Percentiles rank a stretch among this genome's conserved stretches.
Evolutionary conservation across 345 rosid species (phyloP).

Genomic region (Moricandia moricandioides): DNA sequence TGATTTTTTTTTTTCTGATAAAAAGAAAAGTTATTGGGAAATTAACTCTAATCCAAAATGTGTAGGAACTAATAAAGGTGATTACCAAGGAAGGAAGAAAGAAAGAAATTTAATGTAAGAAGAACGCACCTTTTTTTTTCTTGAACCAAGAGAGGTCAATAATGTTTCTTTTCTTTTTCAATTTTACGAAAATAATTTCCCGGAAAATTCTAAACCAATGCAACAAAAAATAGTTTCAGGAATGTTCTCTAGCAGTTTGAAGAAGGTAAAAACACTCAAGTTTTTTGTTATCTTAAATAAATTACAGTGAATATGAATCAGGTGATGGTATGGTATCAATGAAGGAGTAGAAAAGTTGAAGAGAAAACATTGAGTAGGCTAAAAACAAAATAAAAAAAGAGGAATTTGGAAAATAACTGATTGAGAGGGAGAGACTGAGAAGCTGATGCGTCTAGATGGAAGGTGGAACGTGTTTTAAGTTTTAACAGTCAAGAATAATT

Average conservation of each 20-base stretch:
- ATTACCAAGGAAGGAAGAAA: neutral
- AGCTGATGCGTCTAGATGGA: constrained; percentile 8
- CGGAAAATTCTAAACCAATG: neutral
- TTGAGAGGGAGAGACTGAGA: neutral
- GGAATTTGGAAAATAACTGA: neutral
- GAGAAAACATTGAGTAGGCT: no score
- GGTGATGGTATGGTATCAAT: neutral
- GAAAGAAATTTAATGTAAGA: constrained; percentile 17
- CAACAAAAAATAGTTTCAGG: neutral
- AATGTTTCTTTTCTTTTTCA: constrained; percentile 7
- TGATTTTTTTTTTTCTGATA: neutral
- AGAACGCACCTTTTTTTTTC: constrained; percentile 17
- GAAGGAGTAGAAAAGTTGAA: neutral
- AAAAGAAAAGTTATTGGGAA: neutral
- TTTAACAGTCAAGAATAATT: neutral
- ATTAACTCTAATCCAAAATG: constrained; percentile 17
- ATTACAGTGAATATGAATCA: constrained; percentile 3
- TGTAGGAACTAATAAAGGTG: constrained; percentile 2
- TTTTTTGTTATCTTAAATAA: neutral
- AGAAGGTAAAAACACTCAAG: neutral
- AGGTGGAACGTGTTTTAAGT: constrained; percentile 16
- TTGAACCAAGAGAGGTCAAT: constrained; percentile 23
- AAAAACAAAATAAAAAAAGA: no score
- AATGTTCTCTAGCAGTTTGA: neutral
- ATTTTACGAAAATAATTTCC: constrained; percentile 19